Percentiles rank a stretch among this genome's conserved stretches.
Conservation (phyloP, 306 rosid genomes). For the Medicago arabica region DNA sequence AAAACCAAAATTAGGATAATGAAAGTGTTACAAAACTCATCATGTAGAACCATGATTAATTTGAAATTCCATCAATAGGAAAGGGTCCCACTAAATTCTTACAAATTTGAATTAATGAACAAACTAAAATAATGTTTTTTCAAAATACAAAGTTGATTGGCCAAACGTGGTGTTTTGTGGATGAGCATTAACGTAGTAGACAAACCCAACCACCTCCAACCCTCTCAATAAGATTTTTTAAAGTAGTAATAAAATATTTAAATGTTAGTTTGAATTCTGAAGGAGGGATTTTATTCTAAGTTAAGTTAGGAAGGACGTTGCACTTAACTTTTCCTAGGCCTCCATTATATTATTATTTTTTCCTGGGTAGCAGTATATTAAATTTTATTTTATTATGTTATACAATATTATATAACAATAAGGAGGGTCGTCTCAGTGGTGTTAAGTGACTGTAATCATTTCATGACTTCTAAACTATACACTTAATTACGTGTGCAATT, state of each 20-base stretch:
- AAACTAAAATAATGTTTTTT: conserved; percentile 30
- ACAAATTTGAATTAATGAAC: conserved; percentile 23
- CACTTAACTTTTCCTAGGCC: conserved; percentile 20
- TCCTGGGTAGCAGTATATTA: not conserved
- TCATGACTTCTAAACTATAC: conserved; percentile 9
- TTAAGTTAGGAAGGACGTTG: conserved; percentile 32
- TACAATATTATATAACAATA: conserved; percentile 5
- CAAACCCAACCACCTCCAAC: conserved; percentile 50
- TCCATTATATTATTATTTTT: conserved; percentile 2
- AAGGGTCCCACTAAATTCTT: conserved; percentile 35
- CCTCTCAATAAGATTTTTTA: conserved; percentile 15
- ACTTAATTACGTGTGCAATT: not conserved
- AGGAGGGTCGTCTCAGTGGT: conserved; percentile 20
- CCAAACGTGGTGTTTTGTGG: conserved; percentile 49
- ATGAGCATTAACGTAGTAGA: conserved; percentile 47
- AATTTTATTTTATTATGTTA: not conserved
- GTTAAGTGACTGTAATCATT: conserved; percentile 48
- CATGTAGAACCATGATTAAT: conserved; percentile 31
- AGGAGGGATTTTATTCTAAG: conserved; percentile 38
- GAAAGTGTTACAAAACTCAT: conserved; percentile 22
- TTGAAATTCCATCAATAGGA: conserved; percentile 20
- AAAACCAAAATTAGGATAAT: conserved; percentile 17
- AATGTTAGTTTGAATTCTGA: conserved; percentile 33
- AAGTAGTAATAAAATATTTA: conserved; percentile 33
- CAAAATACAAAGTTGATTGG: conserved; percentile 40